phyloP scores from a whole-genome alignment of 164 flowering plant genomes.

The Nymphaea thermarum region DNA sequence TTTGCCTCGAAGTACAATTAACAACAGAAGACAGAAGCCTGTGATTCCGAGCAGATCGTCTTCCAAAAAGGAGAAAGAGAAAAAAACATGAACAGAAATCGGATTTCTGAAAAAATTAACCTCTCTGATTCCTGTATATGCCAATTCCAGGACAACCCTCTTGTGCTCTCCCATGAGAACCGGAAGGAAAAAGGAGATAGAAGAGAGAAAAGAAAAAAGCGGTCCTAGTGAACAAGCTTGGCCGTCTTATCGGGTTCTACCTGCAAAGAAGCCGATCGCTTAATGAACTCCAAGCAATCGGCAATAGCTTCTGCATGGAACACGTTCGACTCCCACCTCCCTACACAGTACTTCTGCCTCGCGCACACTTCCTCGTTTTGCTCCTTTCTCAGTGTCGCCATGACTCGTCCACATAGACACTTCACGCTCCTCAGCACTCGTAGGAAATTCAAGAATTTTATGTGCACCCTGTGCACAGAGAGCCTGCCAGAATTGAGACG shows the following conservation, averaged over 20 bases:
- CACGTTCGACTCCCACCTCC: conserved; percentile 25
- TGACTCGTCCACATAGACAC: conserved; percentile 17
- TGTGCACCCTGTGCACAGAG: conserved; percentile 22
- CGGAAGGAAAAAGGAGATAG: too few species aligned
- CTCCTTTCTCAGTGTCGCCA: conserved; percentile 13
- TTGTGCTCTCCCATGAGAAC: too few species aligned
- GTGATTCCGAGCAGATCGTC: too few species aligned
- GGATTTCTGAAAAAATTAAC: too few species aligned
- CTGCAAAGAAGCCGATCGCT: conserved; percentile 26
- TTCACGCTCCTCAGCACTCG: conserved; percentile 22
- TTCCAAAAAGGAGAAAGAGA: too few species aligned
- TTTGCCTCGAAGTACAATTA: too few species aligned
- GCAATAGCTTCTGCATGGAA: conserved; percentile 72
- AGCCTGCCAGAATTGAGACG: conserved; percentile 24
- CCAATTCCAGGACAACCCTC: too few species aligned
- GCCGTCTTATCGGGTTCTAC: conserved; percentile 9
- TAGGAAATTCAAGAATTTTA: conserved; percentile 23
- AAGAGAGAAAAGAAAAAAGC: too few species aligned
- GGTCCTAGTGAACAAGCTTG: not conserved
- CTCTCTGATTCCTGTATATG: too few species aligned
- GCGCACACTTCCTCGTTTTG: conserved; percentile 1
- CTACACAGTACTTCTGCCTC: not conserved
- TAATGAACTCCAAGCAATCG: conserved; percentile 75
- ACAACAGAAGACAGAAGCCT: too few species aligned
- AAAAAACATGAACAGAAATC: too few species aligned